Base-by-base conservation (phyloP, 2,329 filamentous ascomycete species). In the Chaetomium olivaceum region DNA sequence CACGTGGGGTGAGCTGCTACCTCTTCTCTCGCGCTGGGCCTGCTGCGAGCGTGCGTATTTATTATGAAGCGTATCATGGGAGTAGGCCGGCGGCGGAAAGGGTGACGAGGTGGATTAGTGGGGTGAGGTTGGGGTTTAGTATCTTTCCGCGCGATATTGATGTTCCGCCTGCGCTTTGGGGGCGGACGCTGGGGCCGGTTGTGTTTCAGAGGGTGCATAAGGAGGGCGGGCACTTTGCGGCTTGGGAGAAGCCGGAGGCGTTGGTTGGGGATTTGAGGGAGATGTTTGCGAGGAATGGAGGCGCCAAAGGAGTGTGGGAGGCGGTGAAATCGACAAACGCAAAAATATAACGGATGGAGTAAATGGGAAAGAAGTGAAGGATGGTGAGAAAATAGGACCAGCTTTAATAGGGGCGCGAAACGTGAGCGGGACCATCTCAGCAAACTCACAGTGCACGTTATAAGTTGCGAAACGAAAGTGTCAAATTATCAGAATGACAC, bases 221-320 rank as follows among this genome's bases (percentile, higher is more conserved):
- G 12, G 36, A 29, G 14, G 56, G 56, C 7, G 56, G 36, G 21
- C 56, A 58, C 25, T 58, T 58, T 58, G 55, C 55, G 55, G 56
- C 56, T 36, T 36, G 33, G 23, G 56, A 58, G 9, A 46, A 25
- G 23, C 56, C 56, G 5, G 56, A 46, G 16, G 56, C n/a, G 16
- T 29, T 58, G 56, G 56, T 58, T 23, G 33, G 21, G 36, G 56
- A 58, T 36, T 43, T 58, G 56, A 58, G 56, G 56, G 56, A 58
- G 21, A 58, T 46, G 56, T 58, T 58, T 58, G 56, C 16, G 25
- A 19, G 6, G 52, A 7, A 55, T 8, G 52, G 27, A 6, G 16
- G 7, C 2, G 51, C 25, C 1, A 19, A 7, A 7, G 16, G 5
- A 2, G 39, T 43, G 39, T n/a, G 16, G 16, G 16, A 43, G 14